Evolutionary conservation across 306 rosid species (phyloP).

Genomic region (Dalbergia oliveri): DNA sequence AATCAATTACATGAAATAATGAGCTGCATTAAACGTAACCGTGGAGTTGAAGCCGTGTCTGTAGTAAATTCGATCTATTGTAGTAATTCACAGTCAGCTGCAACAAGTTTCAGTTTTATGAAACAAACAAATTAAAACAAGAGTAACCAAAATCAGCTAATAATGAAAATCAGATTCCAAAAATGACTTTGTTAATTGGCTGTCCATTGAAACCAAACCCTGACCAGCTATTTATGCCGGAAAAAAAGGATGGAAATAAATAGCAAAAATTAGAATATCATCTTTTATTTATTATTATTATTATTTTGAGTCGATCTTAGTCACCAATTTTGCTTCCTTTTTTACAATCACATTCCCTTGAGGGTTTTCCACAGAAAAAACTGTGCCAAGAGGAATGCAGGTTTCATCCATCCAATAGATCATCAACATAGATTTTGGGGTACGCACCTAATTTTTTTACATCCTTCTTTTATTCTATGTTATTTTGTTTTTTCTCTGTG

Average conservation of each 20-base stretch:
- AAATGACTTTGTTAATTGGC: conserved; percentile 29
- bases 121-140: background rate
- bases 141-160: conserved; percentile 58
- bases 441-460: conserved; percentile 15
- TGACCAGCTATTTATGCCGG: conserved; percentile 52
- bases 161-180: conserved; percentile 40
- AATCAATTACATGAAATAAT: background rate
- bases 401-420: conserved; percentile 19
- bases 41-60: background rate
- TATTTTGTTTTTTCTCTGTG: background rate
- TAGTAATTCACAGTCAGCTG: background rate
- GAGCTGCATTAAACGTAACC: conserved; percentile 12
- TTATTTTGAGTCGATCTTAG: conserved; percentile 39
- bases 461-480: background rate
- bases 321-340: conserved; percentile 29
- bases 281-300: background rate
- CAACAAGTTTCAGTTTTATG: background rate
- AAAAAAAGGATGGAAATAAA: conserved; percentile 48
- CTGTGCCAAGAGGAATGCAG: conserved; percentile 59
- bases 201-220: conserved; percentile 34
- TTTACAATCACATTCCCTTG: conserved; percentile 56
- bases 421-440: conserved; percentile 45
- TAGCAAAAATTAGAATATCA: conserved; percentile 3
- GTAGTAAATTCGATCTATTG: background rate
- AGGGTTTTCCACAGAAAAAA: conserved; percentile 50